Evolutionary conservation across 148 eudicot genomes (phyloP).

Genomic region (Nepenthes gracilis): DNA sequence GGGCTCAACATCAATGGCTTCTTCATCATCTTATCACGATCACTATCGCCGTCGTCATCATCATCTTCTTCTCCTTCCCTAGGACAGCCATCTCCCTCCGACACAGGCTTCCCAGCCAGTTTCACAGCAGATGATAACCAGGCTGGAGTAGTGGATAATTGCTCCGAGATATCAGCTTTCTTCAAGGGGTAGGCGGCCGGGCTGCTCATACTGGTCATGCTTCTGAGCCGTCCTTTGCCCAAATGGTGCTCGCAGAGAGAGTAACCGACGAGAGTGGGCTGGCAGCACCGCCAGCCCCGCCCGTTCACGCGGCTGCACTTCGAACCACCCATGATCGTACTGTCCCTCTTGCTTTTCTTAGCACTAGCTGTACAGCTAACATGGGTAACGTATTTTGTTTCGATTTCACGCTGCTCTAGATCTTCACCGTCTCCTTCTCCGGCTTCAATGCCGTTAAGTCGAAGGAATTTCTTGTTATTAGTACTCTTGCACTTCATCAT

Average conservation of each 20-base stretch:
- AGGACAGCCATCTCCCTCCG: no score
- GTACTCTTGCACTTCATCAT: neutral
- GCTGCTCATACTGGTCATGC: slow-evolving; percentile 20
- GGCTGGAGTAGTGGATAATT: neutral
- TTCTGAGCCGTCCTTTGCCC: slow-evolving; percentile 69
- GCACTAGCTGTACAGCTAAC: neutral
- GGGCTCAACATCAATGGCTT: neutral
- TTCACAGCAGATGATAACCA: no score
- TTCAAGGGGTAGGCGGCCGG: neutral
- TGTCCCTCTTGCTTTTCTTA: slow-evolving; percentile 28
- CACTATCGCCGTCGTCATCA: slow-evolving; percentile 4
- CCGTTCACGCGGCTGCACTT: slow-evolving; percentile 85
- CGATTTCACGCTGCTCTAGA: slow-evolving; percentile 12
- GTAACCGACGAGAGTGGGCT: slow-evolving; percentile 73
- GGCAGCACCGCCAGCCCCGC: slow-evolving; percentile 87
- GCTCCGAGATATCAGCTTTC: neutral
- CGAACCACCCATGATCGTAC: slow-evolving; percentile 68
- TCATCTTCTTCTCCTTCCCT: slow-evolving; percentile 6
- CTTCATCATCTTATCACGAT: neutral
- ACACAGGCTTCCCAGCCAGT: no score
- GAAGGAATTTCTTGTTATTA: neutral
- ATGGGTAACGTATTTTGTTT: neutral
- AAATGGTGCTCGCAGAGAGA: slow-evolving; percentile 82
- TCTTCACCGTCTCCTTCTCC: slow-evolving; percentile 3
- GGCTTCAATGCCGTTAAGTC: neutral